Conservation (phyloP, 2,329 filamentous ascomycete species). For the Huntiella omanensis region DNA sequence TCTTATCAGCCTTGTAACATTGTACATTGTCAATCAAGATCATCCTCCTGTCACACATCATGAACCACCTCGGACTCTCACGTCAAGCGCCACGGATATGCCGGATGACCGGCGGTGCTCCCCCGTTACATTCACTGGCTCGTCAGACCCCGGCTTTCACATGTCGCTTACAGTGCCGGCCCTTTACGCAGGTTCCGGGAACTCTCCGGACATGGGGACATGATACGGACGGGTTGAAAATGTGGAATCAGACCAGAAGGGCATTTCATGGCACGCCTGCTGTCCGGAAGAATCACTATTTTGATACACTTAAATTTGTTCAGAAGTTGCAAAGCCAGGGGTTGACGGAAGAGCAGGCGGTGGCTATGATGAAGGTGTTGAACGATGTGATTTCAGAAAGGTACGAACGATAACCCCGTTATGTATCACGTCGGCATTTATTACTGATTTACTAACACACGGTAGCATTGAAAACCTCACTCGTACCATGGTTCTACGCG, state of each 20-base stretch:
- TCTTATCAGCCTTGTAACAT: too few species aligned
- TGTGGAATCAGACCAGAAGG: slow-evolving; percentile 17
- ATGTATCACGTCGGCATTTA: neutral
- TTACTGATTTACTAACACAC: neutral
- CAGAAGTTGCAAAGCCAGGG: slow-evolving; percentile 77
- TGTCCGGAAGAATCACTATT: slow-evolving; percentile 66
- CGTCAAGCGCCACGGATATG: too few species aligned
- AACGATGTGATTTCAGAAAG: slow-evolving; percentile 95
- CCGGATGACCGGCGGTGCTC: too few species aligned
- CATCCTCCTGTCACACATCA: too few species aligned
- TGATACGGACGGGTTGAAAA: too few species aligned
- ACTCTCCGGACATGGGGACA: too few species aligned
- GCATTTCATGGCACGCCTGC: slow-evolving; percentile 49
- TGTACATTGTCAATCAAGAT: too few species aligned
- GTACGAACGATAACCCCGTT: slow-evolving; percentile 20
- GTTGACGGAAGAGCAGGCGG: slow-evolving; percentile 86
- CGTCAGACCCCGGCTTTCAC: too few species aligned
- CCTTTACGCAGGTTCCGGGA: too few species aligned
- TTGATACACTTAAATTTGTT: slow-evolving; percentile 95
- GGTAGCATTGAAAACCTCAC: slow-evolving; percentile 84
- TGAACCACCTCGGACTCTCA: too few species aligned
- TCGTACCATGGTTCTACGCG: slow-evolving; percentile 90
- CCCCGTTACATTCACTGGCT: too few species aligned
- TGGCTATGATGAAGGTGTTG: slow-evolving; percentile 95
- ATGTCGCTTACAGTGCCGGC: too few species aligned